These are phyloP conservation scores for Trichoderma sp. DNA, from an alignment of 2,329 filamentous ascomycete genomes.

Conservation along the genomic window DNA sequence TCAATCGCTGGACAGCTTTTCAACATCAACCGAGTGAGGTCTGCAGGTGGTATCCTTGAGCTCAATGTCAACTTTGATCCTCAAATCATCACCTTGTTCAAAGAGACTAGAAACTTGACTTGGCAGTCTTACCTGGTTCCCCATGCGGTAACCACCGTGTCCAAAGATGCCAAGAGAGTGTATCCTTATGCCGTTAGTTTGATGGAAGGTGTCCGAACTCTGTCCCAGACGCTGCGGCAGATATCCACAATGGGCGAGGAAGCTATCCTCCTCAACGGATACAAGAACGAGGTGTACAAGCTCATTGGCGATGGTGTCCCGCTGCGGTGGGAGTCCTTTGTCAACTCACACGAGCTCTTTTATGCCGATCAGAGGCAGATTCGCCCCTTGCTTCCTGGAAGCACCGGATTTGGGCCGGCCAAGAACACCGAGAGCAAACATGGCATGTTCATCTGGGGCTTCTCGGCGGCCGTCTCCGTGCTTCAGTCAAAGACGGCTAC, in stretches of 20 bases:
- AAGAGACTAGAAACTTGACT: conserved; percentile 92
- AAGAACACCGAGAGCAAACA: conserved; percentile 82
- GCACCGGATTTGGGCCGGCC: conserved; percentile 44
- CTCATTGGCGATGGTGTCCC: conserved; percentile 86
- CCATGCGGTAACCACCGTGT: conserved; percentile 90
- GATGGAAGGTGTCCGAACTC: conserved; percentile 97
- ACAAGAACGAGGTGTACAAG: conserved; percentile 84
- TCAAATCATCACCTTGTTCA: conserved; percentile 96
- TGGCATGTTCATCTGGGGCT: conserved; percentile 93
- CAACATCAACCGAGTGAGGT: conserved; percentile 81
- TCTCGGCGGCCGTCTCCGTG: conserved; percentile 81
- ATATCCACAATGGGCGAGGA: conserved; percentile 87
- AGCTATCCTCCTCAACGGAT: conserved; percentile 82
- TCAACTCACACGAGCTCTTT: conserved; percentile 90
- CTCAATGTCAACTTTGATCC: conserved; percentile 94
- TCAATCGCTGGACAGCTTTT: conserved; percentile 92
- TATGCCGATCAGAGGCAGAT: conserved; percentile 54
- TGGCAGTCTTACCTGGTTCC: conserved; percentile 96
- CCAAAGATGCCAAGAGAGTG: conserved; percentile 97
- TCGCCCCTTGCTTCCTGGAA: conserved; percentile 45
- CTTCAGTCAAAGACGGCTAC: conserved; percentile 85
- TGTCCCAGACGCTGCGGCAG: conserved; percentile 82
- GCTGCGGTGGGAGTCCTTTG: conserved; percentile 95
- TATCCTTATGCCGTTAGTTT: conserved; percentile 97
- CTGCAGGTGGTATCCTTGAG: conserved; percentile 86